Base-by-base conservation (phyloP, 495 filamentous ascomycete species). In the Tuber calosporum region DNA sequence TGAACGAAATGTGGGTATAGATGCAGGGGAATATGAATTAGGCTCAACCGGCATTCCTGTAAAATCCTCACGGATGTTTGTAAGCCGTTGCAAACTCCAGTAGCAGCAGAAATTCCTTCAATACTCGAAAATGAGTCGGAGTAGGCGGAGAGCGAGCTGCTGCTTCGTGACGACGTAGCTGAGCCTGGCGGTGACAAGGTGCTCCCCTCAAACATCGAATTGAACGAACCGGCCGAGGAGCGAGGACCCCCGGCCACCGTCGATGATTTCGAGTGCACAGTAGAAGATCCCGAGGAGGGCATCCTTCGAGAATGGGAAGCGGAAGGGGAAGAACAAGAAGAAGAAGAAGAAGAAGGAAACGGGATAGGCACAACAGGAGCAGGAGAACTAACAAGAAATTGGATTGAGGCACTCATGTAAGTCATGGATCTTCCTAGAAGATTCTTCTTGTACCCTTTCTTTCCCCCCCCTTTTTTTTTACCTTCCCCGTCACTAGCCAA, bases 21-120 rank as follows among this genome's bases (percentile, higher is more conserved):
- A 40, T 89, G 84, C 68, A 97, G 83, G 2, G 95, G 94, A 70
- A 99, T 96, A 82, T 97, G 94, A 74, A 98, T 92, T 71, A 99
- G 86, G 79, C 89, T 93, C 76, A 97, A 85, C 70, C 88, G 89
- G 76, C 92, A 92, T 77, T 97, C 93, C 95, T 99, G 85, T 73
- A 79, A 38, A 77, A 81, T 78, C 72, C 79, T 81, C 74, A 79
- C 80, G 66, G 79, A 80, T 42, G 79, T 79, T 67, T 79, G 80
- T 81, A 81, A 81, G 79, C 79, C 79, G 77, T 76, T 78, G 71
- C 77, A 77, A 30, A 77, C 76, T 37, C 76, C 76, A 48, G 72
- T 72, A 37, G 67, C 70, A 19, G 70, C 74, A 71, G 71, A 72
- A 30, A 72, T 77, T 67, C 67, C 67, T 26, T 72, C 68, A 68